Evolutionary conservation across 106 monocot genomes (phyloP).

Genomic region (Agapanthus africanus): DNA sequence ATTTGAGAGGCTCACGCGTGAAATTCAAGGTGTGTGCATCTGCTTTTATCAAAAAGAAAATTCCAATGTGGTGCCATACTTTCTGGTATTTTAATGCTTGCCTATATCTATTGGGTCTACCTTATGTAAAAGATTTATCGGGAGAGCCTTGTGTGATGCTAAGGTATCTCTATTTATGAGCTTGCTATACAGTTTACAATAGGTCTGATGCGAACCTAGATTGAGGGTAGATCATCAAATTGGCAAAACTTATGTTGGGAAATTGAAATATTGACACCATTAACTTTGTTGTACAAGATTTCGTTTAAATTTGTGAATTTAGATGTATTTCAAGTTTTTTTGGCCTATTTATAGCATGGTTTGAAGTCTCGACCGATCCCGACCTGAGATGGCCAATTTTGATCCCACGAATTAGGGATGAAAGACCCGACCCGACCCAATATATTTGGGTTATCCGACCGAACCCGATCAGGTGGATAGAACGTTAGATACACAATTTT

Average conservation of each 20-base stretch:
- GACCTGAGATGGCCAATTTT: no score
- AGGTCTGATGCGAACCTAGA: not conserved
- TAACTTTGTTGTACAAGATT: not conserved
- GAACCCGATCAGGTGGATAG: no score
- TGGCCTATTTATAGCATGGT: not conserved
- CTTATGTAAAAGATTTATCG: not conserved
- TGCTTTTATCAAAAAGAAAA: not conserved
- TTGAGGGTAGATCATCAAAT: not conserved
- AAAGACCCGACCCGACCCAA: no score
- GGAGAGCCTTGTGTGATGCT: not conserved
- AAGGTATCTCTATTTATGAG: not conserved
- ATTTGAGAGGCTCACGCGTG: slow-evolving; percentile 37
- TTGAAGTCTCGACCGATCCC: no score
- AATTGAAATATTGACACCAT: not conserved
- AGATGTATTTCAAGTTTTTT: not conserved
- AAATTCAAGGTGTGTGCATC: slow-evolving; percentile 56
- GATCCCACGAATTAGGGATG: no score
- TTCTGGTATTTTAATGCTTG: not conserved
- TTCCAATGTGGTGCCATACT: not conserved
- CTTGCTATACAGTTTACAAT: not conserved
- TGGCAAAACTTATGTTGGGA: not conserved
- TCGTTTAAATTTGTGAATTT: not conserved
- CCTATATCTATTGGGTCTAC: not conserved
- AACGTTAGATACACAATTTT: no score
- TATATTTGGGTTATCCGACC: no score